Conservation (phyloP, 1,139 yeast genomes). For the Nakaseomyces bracarensis region DNA sequence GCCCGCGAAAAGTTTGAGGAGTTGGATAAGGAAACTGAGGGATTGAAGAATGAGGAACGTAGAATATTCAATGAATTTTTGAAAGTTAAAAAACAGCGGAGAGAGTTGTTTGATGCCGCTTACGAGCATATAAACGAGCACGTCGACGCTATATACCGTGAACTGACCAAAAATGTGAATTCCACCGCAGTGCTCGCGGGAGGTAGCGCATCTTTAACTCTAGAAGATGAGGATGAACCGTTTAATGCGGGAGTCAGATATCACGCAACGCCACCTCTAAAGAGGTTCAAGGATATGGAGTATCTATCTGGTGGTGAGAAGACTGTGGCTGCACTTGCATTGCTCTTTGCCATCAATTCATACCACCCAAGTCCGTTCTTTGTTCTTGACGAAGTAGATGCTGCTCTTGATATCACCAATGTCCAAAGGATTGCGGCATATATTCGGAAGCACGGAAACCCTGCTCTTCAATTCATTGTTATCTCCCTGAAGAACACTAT, state of each 20-base stretch:
- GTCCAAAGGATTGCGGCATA: slow-evolving; percentile 80
- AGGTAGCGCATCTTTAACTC: slow-evolving; percentile 82
- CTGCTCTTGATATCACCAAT: slow-evolving; percentile 87
- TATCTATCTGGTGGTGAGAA: slow-evolving; percentile 94
- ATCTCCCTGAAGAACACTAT: slow-evolving; percentile 83
- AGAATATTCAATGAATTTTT: slow-evolving; percentile 50
- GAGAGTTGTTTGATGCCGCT: slow-evolving; percentile 57
- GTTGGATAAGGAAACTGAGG: slow-evolving; percentile 57
- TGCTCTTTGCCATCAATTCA: slow-evolving; percentile 84
- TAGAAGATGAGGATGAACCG: slow-evolving; percentile 88
- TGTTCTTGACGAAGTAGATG: slow-evolving; percentile 93
- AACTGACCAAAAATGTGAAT: slow-evolving; percentile 52
- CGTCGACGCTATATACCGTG: slow-evolving; percentile 80
- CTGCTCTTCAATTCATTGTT: slow-evolving; percentile 83
- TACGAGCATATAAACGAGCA: slow-evolving; percentile 64
- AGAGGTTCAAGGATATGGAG: slow-evolving; percentile 88
- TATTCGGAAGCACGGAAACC: slow-evolving; percentile 67
- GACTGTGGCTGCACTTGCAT: slow-evolving; percentile 90
- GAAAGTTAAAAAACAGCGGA: slow-evolving; percentile 51
- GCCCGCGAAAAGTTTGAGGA: slow-evolving; percentile 54
- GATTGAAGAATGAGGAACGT: slow-evolving; percentile 55
- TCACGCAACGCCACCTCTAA: slow-evolving; percentile 96
- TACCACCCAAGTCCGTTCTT: slow-evolving; percentile 93
- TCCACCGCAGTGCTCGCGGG: slow-evolving; percentile 65
- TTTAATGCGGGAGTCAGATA: slow-evolving; percentile 75